A percentile compares a stretch with the other conserved stretches of the same genome.
These are phyloP conservation scores for Geotrichum restrictum DNA, from an alignment of 1,139 yeast species.

Conservation along the genomic window DNA sequence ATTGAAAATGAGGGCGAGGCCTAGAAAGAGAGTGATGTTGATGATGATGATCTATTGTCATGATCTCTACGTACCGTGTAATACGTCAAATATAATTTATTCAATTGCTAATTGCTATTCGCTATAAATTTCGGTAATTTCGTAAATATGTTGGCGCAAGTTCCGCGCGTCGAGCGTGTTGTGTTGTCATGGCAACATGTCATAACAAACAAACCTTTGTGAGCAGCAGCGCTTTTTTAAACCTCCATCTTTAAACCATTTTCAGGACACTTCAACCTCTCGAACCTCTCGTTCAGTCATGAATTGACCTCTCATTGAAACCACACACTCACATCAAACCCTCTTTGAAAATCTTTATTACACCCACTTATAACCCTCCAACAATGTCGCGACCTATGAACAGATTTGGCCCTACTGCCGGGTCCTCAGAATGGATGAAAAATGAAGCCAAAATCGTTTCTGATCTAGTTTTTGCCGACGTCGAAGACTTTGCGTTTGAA, in stretches of 20 bases:
- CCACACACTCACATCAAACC: too few relatives aligned
- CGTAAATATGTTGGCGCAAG: background rate
- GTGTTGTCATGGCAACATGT: slow-evolving; percentile 9
- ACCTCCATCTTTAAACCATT: too few relatives aligned
- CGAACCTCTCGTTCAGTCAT: too few relatives aligned
- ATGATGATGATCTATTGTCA: too few relatives aligned
- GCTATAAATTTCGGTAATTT: background rate
- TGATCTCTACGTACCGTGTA: too few relatives aligned
- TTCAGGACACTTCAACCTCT: too few relatives aligned
- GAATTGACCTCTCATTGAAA: too few relatives aligned
- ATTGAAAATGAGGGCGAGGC: slow-evolving; percentile 70
- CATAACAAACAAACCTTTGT: slow-evolving; percentile 8
- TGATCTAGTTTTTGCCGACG: slow-evolving; percentile 35
- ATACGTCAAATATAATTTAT: background rate
- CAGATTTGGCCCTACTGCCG: slow-evolving; percentile 27
- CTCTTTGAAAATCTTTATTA: too few relatives aligned
- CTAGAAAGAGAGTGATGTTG: slow-evolving; percentile 1
- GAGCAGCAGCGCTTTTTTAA: too few relatives aligned
- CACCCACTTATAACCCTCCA: too few relatives aligned
- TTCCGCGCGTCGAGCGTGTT: background rate
- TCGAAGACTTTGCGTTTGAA: slow-evolving; percentile 42
- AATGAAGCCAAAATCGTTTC: slow-evolving; percentile 40
- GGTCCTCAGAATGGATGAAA: slow-evolving; percentile 47
- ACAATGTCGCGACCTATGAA: slow-evolving; percentile 10
- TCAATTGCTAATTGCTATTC: slow-evolving; percentile 1